A percentile compares a stretch with the other conserved stretches of the same genome.
These are phyloP conservation scores for Alternaria arbusti DNA, from an alignment of 2,329 filamentous ascomycete species.

Conservation along the genomic window DNA sequence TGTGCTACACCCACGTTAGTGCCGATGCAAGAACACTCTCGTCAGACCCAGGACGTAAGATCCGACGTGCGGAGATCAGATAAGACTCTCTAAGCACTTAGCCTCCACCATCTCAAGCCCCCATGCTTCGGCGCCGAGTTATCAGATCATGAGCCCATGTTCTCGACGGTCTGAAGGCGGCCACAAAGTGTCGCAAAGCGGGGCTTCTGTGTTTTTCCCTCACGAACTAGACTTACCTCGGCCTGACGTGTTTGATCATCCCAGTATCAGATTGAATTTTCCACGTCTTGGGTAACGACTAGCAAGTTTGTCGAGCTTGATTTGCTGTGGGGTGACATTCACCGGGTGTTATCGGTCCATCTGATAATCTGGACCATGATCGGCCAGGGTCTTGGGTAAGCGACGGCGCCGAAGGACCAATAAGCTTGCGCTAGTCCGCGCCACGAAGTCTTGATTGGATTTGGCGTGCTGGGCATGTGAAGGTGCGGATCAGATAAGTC, in stretches of 20 bases:
- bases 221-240: not conserved
- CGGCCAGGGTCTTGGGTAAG: conserved; percentile 20
- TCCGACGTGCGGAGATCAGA: conserved; percentile 25
- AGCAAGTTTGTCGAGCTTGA: conserved; percentile 5
- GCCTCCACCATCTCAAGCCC: conserved; percentile 7
- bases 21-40: conserved; percentile 3
- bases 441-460: conserved; percentile 25
- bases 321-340: conserved; percentile 17
- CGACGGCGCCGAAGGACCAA: conserved; percentile 17
- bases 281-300: not conserved
- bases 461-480: conserved; percentile 31
- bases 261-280: conserved; percentile 1
- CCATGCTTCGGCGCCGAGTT: conserved; percentile 8
- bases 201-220: not conserved
- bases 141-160: conserved; percentile 31
- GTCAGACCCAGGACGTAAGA: conserved; percentile 4
- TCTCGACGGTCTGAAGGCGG: not conserved
- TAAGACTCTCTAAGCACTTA: conserved; percentile 16
- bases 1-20: not conserved
- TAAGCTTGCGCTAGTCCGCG: conserved; percentile 21
- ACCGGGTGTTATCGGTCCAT: conserved; percentile 32
- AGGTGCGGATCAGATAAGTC: conserved; percentile 5
- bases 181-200: conserved; percentile 12
- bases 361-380: conserved; percentile 38
- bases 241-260: not conserved